Conservation (phyloP, 1,284 basidiomycete genomes). For the Cutaneotrichosporon sp. region DNA sequence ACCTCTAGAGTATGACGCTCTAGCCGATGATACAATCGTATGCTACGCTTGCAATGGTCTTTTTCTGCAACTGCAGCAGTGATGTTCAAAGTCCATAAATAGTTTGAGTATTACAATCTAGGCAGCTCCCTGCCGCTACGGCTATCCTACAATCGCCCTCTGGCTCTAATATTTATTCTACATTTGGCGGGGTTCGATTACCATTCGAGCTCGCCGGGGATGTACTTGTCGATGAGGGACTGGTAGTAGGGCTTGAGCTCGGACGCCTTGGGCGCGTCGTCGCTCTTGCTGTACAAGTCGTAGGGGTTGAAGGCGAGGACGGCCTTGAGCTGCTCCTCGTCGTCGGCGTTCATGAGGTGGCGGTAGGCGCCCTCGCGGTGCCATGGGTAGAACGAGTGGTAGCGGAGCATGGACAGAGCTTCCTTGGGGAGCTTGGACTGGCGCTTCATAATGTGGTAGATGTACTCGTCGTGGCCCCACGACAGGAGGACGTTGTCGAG, state of each 20-base stretch:
- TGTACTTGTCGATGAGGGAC: constrained; percentile 58
- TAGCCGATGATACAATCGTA: too few species aligned
- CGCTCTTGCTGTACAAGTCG: constrained; percentile 78
- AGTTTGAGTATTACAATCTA: background rate
- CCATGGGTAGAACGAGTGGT: constrained; percentile 93
- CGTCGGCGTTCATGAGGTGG: constrained; percentile 64
- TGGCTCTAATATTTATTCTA: background rate
- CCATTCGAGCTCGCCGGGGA: constrained; percentile 73
- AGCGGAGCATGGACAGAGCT: constrained; percentile 84
- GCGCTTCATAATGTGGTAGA: constrained; percentile 27
- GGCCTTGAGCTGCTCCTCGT: constrained; percentile 36
- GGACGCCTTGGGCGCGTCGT: constrained; percentile 58
- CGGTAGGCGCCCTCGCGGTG: constrained; percentile 75
- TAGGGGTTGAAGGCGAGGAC: constrained; percentile 53
- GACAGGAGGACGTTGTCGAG: constrained; percentile 84
- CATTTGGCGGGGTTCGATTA: constrained; percentile 34
- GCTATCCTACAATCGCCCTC: background rate
- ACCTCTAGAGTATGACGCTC: too few species aligned
- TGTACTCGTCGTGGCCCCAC: constrained; percentile 75
- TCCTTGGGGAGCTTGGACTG: constrained; percentile 61
- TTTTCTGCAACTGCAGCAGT: too few species aligned
- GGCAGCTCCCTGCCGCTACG: background rate
- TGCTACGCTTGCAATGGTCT: too few species aligned
- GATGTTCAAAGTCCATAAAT: too few species aligned
- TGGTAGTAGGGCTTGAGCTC: constrained; percentile 72